A percentile compares a stretch with the other conserved stretches of the same genome.
These are phyloP conservation scores for Solanum sejunctum DNA, from an alignment of 257 asterid species.

Conservation along the genomic window DNA sequence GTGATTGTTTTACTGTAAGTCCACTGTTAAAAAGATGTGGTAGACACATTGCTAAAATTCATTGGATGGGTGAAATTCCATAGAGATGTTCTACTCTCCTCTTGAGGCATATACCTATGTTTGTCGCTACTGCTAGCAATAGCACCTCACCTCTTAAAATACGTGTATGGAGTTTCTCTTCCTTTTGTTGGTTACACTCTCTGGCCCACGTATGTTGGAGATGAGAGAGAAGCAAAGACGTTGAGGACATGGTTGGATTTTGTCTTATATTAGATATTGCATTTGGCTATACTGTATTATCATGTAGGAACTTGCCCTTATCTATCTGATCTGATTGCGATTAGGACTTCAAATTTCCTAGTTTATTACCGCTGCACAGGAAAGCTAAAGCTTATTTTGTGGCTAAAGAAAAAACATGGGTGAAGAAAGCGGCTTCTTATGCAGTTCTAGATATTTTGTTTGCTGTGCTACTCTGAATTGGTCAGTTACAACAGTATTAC, in stretches of 20 bases:
- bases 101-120: neutral
- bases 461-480: neutral
- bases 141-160: neutral
- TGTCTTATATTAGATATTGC: neutral
- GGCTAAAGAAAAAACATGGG: neutral
- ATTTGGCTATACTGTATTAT: neutral
- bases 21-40: neutral
- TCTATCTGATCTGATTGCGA: neutral
- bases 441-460: neutral
- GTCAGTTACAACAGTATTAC: neutral
- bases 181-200: neutral
- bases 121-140: neutral
- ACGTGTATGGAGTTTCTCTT: neutral
- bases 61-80: neutral
- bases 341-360: neutral
- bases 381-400: neutral
- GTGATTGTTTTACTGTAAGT: neutral
- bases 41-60: neutral
- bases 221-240: neutral
- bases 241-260: neutral
- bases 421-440: neutral
- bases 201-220: neutral
- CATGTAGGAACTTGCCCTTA: neutral
- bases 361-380: neutral
- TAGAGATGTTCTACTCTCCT: neutral